These are phyloP conservation scores for Ganoderma meredithae DNA, from an alignment of 1,284 basidiomycete genomes.

Conservation along the genomic window DNA sequence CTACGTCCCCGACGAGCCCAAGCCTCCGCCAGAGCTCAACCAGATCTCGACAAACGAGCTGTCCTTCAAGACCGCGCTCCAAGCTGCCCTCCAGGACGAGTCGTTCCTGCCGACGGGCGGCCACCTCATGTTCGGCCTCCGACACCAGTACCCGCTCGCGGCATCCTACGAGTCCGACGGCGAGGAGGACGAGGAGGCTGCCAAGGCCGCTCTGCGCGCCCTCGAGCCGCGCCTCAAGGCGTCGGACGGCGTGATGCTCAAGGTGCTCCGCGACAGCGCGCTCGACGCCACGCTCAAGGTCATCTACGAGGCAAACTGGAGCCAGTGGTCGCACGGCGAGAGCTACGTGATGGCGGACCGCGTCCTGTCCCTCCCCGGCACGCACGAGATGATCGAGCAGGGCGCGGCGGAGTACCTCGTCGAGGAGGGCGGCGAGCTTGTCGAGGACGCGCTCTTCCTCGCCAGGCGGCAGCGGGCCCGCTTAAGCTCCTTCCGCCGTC, in stretches of 20 bases:
- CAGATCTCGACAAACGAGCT: slow-evolving; percentile 5
- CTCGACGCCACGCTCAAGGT: too few species aligned
- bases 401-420: slow-evolving; percentile 1
- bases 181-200: not conserved
- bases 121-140: slow-evolving; percentile 46
- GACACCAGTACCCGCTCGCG: slow-evolving; percentile 42
- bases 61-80: slow-evolving; percentile 27
- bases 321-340: not conserved
- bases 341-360: slow-evolving; percentile 15
- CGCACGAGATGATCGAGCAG: not conserved
- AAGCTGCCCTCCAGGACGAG: slow-evolving; percentile 36
- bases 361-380: slow-evolving; percentile 4
- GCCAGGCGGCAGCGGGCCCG: not conserved
- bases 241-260: slow-evolving; percentile 17
- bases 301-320: too few species aligned
- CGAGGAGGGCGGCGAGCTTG: not conserved
- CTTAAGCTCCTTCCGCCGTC: too few species aligned
- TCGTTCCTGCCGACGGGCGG: slow-evolving; percentile 44
- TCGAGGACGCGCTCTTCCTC: not conserved
- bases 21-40: not conserved
- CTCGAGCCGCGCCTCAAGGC: slow-evolving; percentile 38
- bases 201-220: slow-evolving; percentile 8
- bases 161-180: not conserved
- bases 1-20: slow-evolving; percentile 22
- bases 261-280: too few species aligned